Percentiles rank a stretch among this genome's conserved stretches.
Evolutionary conservation across 2,329 filamentous ascomycete species (phyloP).

Genomic region (Fusarium brachygibbosum): DNA sequence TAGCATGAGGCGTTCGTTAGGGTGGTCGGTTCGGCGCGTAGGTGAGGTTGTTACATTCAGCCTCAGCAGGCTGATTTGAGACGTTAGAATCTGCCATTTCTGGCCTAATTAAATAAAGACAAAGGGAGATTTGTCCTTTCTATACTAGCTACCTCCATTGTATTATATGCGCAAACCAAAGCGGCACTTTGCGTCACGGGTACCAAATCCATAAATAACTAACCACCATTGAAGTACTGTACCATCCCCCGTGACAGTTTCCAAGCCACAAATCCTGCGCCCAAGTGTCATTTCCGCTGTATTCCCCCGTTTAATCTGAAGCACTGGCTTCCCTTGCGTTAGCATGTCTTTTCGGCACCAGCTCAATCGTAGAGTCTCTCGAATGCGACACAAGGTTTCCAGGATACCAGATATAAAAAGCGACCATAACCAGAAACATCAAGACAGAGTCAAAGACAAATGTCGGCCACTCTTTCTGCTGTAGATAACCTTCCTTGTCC

Average conservation of each 20-base stretch:
- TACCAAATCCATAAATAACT: too few relatives aligned
- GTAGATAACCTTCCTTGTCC: constrained; percentile 26
- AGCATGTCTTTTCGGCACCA: background rate
- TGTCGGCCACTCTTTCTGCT: constrained; percentile 37
- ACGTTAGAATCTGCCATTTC: too few relatives aligned
- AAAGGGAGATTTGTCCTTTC: too few relatives aligned
- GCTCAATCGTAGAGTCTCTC: constrained; percentile 1
- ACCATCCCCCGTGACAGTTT: too few relatives aligned
- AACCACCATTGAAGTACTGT: too few relatives aligned
- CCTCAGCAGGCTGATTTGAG: background rate
- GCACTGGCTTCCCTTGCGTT: accelerated
- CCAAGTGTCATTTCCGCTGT: too few relatives aligned
- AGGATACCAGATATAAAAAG: constrained; percentile 30
- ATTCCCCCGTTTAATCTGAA: background rate
- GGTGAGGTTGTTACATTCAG: background rate
- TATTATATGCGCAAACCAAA: too few relatives aligned
- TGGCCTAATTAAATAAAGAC: too few relatives aligned
- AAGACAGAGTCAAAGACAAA: constrained; percentile 28
- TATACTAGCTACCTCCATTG: too few relatives aligned
- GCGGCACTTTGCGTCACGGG: too few relatives aligned
- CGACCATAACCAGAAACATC: constrained; percentile 30
- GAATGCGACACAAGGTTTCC: background rate
- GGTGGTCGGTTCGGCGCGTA: background rate
- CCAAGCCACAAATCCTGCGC: too few relatives aligned
- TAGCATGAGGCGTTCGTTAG: background rate